These are phyloP conservation scores for Zymoseptoria tritici DNA, from an alignment of 2,329 filamentous ascomycete genomes.

Conservation along the genomic window DNA sequence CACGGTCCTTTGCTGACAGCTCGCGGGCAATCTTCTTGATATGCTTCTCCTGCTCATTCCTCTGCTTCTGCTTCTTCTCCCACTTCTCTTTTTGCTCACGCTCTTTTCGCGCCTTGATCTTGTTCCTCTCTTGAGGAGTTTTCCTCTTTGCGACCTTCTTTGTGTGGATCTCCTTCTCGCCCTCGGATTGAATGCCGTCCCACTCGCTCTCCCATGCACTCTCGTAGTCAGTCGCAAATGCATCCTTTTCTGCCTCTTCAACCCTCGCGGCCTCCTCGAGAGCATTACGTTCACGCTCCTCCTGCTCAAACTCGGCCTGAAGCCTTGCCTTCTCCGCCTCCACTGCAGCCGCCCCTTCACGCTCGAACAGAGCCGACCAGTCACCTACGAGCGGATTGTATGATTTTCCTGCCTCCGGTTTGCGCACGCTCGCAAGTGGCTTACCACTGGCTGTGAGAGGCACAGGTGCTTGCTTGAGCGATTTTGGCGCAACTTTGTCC, in stretches of 20 bases:
- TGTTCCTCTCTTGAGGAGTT: slow-evolving; percentile 79
- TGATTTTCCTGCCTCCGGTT: slow-evolving; percentile 73
- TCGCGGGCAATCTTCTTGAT: slow-evolving; percentile 65
- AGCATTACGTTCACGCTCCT: slow-evolving; percentile 59
- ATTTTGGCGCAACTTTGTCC: slow-evolving; percentile 63
- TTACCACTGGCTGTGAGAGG: slow-evolving; percentile 80
- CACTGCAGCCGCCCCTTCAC: slow-evolving; percentile 71
- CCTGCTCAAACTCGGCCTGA: slow-evolving; percentile 58
- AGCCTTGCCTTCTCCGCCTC: slow-evolving; percentile 70
- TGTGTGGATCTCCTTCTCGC: slow-evolving; percentile 58
- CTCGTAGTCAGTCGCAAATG: slow-evolving; percentile 55
- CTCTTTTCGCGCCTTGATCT: slow-evolving; percentile 79
- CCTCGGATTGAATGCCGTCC: slow-evolving; percentile 47
- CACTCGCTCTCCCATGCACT: slow-evolving; percentile 87
- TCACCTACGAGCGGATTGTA: slow-evolving; percentile 89
- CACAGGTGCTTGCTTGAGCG: slow-evolving; percentile 68
- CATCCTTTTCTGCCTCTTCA: slow-evolving; percentile 63
- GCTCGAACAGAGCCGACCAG: slow-evolving; percentile 68
- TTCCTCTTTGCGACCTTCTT: slow-evolving; percentile 73
- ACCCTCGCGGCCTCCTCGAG: slow-evolving; percentile 68
- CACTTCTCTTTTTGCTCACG: slow-evolving; percentile 70
- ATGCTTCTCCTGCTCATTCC: slow-evolving; percentile 61
- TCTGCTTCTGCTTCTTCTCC: slow-evolving; percentile 66
- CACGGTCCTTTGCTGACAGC: slow-evolving; percentile 52
- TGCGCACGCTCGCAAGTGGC: slow-evolving; percentile 66